Evolutionary conservation across 2,329 filamentous ascomycete genomes (phyloP), one percentile per base, ranked within the genome.

Genomic region (Endothia cerciana): DNA sequence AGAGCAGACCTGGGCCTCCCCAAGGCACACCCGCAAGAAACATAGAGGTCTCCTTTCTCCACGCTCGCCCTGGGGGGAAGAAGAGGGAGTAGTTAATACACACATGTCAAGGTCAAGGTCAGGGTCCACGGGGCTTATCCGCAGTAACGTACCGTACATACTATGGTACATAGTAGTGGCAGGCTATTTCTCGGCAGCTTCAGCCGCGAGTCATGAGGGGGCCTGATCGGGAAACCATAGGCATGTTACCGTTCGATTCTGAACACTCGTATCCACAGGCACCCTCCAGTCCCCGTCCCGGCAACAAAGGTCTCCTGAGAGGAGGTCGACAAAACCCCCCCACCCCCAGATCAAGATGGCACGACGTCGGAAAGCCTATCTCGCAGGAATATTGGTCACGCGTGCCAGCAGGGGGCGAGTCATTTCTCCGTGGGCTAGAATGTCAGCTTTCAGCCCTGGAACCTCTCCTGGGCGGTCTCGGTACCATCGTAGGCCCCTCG

Each of bases 301-400:
- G 4, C 15, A 15, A 11, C 5, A 22, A 8, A 7, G 7, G 5
- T 45, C 43, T 45, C 6, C 7, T 22, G n/a, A 22, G n/a, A 22
- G 25, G 45, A 19, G 43, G 43, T 10, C 19, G 43, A 47, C n/a
- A 19, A 25, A 22, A n/a, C n/a, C 43, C 3, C 43, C 10, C 2
- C 41, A 41, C 10, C 5, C 5, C 13, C 10, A n/a, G 11, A n/a
- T 28, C n/a, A 22, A 49, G 28, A 40, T 40, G 59, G 51, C 59
- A 49, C 30, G 7, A 22, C 30, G 40, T 49, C 59, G 19, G 47
- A 61, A 53, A 58, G 45, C 49, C 30, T 40, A 61, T 61, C 59
- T 61, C 51, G 45, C 57, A 47, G 41, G 11, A 33, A 17, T 15
- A 28, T 30, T 33, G 25, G 22, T 60, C 57, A 30, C 25, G 15